These are phyloP conservation scores for Actinidia arguta DNA, from an alignment of 179 eudicot species.

Conservation along the genomic window DNA sequence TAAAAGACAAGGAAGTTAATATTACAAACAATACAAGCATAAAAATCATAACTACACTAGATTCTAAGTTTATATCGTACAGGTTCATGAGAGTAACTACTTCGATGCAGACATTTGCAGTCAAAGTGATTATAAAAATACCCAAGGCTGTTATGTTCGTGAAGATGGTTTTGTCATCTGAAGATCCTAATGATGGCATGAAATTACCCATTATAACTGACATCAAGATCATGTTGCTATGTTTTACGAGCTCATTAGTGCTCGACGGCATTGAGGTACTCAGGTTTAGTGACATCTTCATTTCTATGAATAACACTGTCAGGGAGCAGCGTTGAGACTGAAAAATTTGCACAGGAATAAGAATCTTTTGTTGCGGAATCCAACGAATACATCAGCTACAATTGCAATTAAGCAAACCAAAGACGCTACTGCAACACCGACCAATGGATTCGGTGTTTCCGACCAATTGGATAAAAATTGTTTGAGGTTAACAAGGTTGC, in stretches of 20 bases:
- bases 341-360: constrained; percentile 42
- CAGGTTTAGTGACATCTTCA: constrained; percentile 46
- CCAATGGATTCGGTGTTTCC: constrained; percentile 34
- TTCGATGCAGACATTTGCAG: constrained; percentile 28
- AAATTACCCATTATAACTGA: constrained; percentile 34
- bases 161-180: constrained; percentile 26
- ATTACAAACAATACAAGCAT: constrained; percentile 8
- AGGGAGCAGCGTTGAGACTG: constrained; percentile 37
- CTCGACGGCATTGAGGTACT: constrained; percentile 23
- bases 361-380: constrained; percentile 23
- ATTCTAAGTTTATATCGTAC: neutral
- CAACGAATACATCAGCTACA: constrained; percentile 27
- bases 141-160: constrained; percentile 34
- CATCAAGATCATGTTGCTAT: constrained; percentile 28
- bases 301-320: constrained; percentile 35
- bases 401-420: constrained; percentile 31
- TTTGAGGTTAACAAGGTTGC: no score
- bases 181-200: constrained; percentile 39
- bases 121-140: constrained; percentile 35
- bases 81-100: neutral
- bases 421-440: constrained; percentile 45
- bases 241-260: constrained; percentile 29
- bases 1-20: constrained; percentile 8
- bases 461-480: no score
- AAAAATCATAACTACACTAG: neutral